These are phyloP conservation scores for Lactarius akahatsu DNA, from an alignment of 768 basidiomycete species.

Conservation along the genomic window DNA sequence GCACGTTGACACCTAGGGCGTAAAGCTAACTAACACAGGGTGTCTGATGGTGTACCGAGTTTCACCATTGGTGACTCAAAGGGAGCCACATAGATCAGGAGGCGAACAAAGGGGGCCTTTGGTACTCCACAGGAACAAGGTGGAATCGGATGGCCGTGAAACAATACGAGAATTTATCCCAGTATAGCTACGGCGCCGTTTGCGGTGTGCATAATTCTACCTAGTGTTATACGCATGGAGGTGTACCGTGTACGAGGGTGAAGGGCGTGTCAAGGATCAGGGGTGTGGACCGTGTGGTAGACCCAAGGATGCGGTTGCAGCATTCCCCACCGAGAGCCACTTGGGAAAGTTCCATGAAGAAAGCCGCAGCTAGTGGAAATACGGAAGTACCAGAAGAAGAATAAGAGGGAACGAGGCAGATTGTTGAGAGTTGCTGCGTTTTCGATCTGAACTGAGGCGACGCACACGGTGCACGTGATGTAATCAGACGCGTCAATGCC, in stretches of 20 bases:
- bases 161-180: slow-evolving; percentile 9
- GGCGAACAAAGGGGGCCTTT: slow-evolving; percentile 5
- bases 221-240: slow-evolving; percentile 7
- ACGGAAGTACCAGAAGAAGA: slow-evolving; percentile 7
- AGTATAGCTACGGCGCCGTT: slow-evolving; percentile 7
- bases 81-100: neutral
- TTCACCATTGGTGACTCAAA: neutral
- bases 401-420: slow-evolving; percentile 15
- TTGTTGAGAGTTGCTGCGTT: neutral
- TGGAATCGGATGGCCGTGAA: slow-evolving; percentile 6
- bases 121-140: slow-evolving; percentile 2
- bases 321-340: slow-evolving; percentile 6
- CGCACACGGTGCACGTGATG: slow-evolving; percentile 19
- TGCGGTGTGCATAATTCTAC: slow-evolving; percentile 5
- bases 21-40: neutral
- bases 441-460: neutral
- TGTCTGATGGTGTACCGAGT: neutral
- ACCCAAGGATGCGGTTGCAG: neutral
- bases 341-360: slow-evolving; percentile 8
- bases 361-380: slow-evolving; percentile 3
- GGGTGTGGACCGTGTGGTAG: slow-evolving; percentile 2
- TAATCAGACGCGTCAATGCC: neutral
- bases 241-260: slow-evolving; percentile 20
- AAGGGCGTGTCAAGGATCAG: slow-evolving; percentile 7
- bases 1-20: slow-evolving; percentile 12